A percentile compares a stretch with the other conserved stretches of the same genome.
These are phyloP conservation scores for Penicillium sp. DNA, from an alignment of 2,329 filamentous ascomycete genomes.

Conservation along the genomic window DNA sequence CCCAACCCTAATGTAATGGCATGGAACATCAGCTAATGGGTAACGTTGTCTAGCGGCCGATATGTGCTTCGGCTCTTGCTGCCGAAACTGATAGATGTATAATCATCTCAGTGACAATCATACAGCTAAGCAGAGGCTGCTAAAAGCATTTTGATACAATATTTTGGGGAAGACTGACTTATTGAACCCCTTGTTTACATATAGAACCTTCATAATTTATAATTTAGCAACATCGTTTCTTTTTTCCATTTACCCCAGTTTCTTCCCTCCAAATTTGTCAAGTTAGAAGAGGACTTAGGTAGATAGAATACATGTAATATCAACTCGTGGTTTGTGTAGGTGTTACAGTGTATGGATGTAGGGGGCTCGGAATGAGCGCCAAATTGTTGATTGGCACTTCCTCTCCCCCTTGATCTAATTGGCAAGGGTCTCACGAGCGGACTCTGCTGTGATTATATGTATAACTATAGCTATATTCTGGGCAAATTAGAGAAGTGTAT, in stretches of 20 bases:
- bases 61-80: conserved; percentile 21
- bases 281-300: neutral
- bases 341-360: neutral
- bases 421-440: no score
- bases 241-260: neutral
- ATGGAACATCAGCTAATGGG: neutral
- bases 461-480: no score
- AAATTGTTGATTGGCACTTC: neutral
- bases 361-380: neutral
- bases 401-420: neutral
- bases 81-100: conserved; percentile 8
- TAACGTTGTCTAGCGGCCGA: conserved; percentile 7
- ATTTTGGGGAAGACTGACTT: neutral
- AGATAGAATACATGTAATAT: neutral
- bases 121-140: neutral
- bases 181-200: neutral
- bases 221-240: neutral
- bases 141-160: neutral
- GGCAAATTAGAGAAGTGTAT: no score
- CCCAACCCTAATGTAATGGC: neutral
- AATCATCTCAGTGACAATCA: neutral
- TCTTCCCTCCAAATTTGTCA: neutral
- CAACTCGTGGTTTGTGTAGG: neutral
- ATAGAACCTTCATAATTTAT: neutral
- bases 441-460: no score